These are phyloP conservation scores for Xerocomus amazonicus DNA, from an alignment of 1,284 basidiomycete species.

Conservation along the genomic window DNA sequence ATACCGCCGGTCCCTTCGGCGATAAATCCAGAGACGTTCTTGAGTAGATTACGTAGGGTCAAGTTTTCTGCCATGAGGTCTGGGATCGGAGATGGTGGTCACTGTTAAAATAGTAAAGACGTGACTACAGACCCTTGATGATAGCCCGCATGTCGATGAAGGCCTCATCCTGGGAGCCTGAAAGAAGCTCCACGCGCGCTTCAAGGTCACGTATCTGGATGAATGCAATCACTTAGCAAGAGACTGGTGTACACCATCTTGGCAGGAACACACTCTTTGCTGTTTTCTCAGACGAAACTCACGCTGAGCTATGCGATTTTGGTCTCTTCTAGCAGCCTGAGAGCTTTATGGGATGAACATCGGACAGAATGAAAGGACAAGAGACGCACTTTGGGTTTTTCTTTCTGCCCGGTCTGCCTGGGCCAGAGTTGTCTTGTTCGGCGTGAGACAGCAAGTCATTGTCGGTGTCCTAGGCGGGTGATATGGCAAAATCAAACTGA, in stretches of 20 bases:
- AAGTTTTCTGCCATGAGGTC: constrained; percentile 89
- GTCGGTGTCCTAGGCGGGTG: constrained; percentile 54
- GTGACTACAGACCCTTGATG: constrained; percentile 54
- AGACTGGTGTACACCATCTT: background rate
- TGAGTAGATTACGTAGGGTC: constrained; percentile 73
- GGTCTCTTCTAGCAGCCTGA: constrained; percentile 80
- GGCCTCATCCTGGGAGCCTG: constrained; percentile 85
- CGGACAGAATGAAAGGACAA: constrained; percentile 10
- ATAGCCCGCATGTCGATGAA: constrained; percentile 78
- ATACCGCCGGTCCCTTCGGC: constrained; percentile 80
- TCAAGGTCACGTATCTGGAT: constrained; percentile 86
- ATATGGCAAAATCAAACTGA: constrained; percentile 13
- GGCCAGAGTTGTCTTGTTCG: constrained; percentile 39
- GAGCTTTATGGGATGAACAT: constrained; percentile 47
- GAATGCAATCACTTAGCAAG: constrained; percentile 7
- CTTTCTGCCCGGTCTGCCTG: constrained; percentile 75
- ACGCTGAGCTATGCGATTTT: constrained; percentile 90
- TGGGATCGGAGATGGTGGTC: constrained; percentile 25
- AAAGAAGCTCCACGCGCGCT: constrained; percentile 85
- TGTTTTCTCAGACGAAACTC: constrained; percentile 90
- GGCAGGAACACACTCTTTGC: constrained; percentile 53
- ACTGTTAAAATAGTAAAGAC: constrained; percentile 6
- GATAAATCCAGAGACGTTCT: constrained; percentile 73
- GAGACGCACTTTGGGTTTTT: constrained; percentile 75
- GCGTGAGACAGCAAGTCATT: constrained; percentile 54